Evolutionary conservation across 1,284 basidiomycete species (phyloP).

Genomic region (Exobasidium cylindrosporum): DNA sequence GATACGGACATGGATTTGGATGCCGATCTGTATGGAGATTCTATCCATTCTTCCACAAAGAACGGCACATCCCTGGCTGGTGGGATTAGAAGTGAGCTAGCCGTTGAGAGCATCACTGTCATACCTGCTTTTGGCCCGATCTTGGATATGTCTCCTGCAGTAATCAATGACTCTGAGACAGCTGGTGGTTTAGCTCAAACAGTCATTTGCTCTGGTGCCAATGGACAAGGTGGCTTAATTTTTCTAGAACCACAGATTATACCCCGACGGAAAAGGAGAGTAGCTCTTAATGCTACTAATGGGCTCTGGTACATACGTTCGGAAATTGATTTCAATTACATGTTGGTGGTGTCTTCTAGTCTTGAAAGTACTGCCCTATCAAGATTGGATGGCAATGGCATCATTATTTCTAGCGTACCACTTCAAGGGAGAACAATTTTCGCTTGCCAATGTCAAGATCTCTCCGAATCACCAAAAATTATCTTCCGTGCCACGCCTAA

Average conservation of each 20-base stretch:
- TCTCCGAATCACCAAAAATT: not conserved
- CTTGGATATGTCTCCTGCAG: slow-evolving; percentile 1
- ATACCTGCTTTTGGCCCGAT: slow-evolving; percentile 19
- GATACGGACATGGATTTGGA: slow-evolving; percentile 74
- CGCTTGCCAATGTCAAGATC: not conserved
- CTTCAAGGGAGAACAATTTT: slow-evolving; percentile 9
- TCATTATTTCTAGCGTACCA: not conserved
- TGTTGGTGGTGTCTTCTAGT: not conserved
- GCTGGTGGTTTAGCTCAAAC: slow-evolving; percentile 8
- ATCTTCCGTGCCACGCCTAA: not conserved
- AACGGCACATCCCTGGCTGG: not conserved
- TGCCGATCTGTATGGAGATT: slow-evolving; percentile 56
- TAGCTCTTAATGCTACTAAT: slow-evolving; percentile 15
- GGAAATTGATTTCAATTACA: not conserved
- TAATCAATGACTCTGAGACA: not conserved
- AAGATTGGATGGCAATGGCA: not conserved
- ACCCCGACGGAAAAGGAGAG: slow-evolving; percentile 9
- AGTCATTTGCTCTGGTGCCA: slow-evolving; percentile 9
- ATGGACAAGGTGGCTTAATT: slow-evolving; percentile 7
- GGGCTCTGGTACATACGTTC: slow-evolving; percentile 15
- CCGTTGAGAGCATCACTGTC: not conserved
- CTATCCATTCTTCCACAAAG: slow-evolving; percentile 19
- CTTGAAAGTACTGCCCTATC: not conserved
- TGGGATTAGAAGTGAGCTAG: not conserved
- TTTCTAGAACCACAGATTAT: slow-evolving; percentile 13